Evolutionary conservation across 495 filamentous ascomycete genomes (phyloP).

Genomic region (Podospora pseudocomata): DNA sequence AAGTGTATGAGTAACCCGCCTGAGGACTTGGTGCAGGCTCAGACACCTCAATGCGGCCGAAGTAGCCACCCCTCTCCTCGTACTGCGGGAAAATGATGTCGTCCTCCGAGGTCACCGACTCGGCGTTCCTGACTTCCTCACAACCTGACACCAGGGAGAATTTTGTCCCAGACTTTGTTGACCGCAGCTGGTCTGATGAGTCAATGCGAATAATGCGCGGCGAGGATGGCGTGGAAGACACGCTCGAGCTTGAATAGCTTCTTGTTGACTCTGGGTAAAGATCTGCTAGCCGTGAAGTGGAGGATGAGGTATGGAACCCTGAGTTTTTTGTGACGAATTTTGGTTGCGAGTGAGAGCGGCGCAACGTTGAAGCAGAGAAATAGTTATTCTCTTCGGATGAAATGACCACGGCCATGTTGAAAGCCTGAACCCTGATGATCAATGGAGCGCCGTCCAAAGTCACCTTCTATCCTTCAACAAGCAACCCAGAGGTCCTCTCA

Average conservation of each 20-base stretch:
- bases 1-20: slow-evolving; percentile 41
- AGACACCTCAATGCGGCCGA: slow-evolving; percentile 42
- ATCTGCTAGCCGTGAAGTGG: slow-evolving; percentile 41
- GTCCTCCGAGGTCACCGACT: slow-evolving; percentile 43
- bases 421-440: slow-evolving; percentile 19
- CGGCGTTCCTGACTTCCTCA: slow-evolving; percentile 44
- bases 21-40: slow-evolving; percentile 48
- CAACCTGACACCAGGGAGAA: slow-evolving; percentile 57
- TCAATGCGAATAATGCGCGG: slow-evolving; percentile 38
- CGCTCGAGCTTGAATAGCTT: slow-evolving; percentile 40
- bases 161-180: slow-evolving; percentile 61
- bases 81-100: slow-evolving; percentile 57
- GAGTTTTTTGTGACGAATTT: slow-evolving; percentile 37
- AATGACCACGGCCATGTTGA: slow-evolving; percentile 47
- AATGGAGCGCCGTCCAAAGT: slow-evolving; percentile 26
- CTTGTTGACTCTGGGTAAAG: slow-evolving; percentile 34
- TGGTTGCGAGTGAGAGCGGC: slow-evolving; percentile 49
- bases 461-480: slow-evolving; percentile 32
- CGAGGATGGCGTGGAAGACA: slow-evolving; percentile 48
- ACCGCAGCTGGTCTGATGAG: slow-evolving; percentile 39
- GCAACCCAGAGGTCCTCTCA: slow-evolving; percentile 23
- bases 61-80: slow-evolving; percentile 46
- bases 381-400: slow-evolving; percentile 43
- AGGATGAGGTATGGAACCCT: slow-evolving; percentile 41
- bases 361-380: slow-evolving; percentile 42